Percentiles rank a stretch among this genome's conserved stretches.
These are phyloP conservation scores for Ophiostoma australiae DNA, from an alignment of 2,329 filamentous ascomycete genomes.

Conservation along the genomic window DNA sequence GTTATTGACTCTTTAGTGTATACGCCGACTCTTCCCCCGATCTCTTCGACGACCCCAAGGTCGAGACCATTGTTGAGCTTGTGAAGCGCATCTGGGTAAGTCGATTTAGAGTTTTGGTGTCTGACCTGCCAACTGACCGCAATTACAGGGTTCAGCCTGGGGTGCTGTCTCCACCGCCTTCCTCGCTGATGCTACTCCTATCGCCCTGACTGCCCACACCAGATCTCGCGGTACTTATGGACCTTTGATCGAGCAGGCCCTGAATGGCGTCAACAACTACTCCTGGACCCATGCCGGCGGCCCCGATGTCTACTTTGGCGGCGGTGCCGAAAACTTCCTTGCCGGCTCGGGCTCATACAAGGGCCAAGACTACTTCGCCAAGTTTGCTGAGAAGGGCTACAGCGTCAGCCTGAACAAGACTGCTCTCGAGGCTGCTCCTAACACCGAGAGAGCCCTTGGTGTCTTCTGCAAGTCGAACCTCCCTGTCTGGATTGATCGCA, in stretches of 20 bases:
- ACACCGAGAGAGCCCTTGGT: constrained; percentile 62
- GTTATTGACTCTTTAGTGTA: constrained; percentile 40
- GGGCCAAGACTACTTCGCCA: constrained; percentile 72
- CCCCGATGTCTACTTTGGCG: constrained; percentile 77
- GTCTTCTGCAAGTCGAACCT: constrained; percentile 72
- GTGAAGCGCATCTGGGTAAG: constrained; percentile 58
- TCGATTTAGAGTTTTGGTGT: not conserved
- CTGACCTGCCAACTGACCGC: not conserved
- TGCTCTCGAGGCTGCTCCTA: constrained; percentile 54
- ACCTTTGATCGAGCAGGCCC: constrained; percentile 67
- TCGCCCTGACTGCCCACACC: constrained; percentile 68
- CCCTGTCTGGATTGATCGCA: constrained; percentile 81
- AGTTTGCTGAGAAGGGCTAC: constrained; percentile 70
- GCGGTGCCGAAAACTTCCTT: constrained; percentile 76
- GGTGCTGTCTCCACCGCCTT: constrained; percentile 74
- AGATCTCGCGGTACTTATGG: constrained; percentile 64
- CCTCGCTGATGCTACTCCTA: constrained; percentile 77
- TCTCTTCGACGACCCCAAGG: constrained; percentile 76
- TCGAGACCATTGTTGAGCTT: constrained; percentile 77
- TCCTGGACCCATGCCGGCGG: constrained; percentile 71
- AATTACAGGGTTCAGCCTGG: constrained; percentile 46
- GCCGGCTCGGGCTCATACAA: constrained; percentile 59
- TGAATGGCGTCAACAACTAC: constrained; percentile 73
- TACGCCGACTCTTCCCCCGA: constrained; percentile 72
- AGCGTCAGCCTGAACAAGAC: constrained; percentile 70